phyloP scores from a whole-genome alignment of 1,284 basidiomycete species.

The Microbotryum scabiosae region DNA sequence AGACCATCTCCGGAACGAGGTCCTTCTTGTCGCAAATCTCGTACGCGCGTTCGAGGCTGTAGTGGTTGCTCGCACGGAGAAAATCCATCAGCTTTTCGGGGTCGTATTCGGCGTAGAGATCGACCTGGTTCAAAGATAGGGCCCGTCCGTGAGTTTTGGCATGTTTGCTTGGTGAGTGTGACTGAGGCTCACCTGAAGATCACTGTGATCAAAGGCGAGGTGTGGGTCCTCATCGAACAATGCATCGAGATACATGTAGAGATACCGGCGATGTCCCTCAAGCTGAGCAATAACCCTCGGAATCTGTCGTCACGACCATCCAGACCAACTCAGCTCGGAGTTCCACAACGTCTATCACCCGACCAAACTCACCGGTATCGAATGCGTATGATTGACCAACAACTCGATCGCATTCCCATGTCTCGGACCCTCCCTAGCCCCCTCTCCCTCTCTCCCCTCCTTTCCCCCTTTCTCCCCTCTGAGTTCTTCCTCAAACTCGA shows the following conservation, averaged over 20 bases:
- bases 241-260: constrained; percentile 89
- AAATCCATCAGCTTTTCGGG: constrained; percentile 74
- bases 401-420: constrained; percentile 66
- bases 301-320: constrained; percentile 49
- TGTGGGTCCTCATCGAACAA: constrained; percentile 80
- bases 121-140: too few species aligned
- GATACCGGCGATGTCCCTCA: constrained; percentile 62
- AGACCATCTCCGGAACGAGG: constrained; percentile 93
- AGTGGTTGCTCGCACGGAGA: constrained; percentile 81
- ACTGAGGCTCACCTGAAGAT: constrained; percentile 56
- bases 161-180: background rate
- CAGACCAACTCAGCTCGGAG: background rate
- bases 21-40: constrained; percentile 72
- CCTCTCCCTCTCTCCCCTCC: background rate
- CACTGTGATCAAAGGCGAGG: constrained; percentile 69
- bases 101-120: constrained; percentile 84
- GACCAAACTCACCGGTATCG: constrained; percentile 66
- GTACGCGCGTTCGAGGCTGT: constrained; percentile 85
- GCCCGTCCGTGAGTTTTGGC: too few species aligned
- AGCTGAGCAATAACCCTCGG: constrained; percentile 81
- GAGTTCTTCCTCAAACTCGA: constrained; percentile 73
- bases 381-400: constrained; percentile 88
- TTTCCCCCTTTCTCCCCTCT: background rate
- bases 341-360: background rate
- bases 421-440: constrained; percentile 29